Evolutionary conservation across 2,329 filamentous ascomycete genomes (phyloP).

Genomic region (Podosphaera leucotricha): DNA sequence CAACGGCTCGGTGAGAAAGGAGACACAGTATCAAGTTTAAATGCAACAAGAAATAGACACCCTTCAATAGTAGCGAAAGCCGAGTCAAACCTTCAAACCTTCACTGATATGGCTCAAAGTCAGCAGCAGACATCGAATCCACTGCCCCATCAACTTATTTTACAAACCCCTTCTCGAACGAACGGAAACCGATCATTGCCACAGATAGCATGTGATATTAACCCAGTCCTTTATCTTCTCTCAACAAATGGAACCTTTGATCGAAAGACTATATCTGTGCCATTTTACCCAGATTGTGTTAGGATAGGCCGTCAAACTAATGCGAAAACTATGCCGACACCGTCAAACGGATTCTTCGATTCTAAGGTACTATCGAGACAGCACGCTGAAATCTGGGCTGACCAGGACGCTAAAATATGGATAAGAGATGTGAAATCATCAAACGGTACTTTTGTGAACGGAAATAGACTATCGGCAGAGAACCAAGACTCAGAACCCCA

Average conservation of each 20-base stretch:
- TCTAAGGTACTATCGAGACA: slow-evolving; percentile 92
- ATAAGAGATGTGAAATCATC: slow-evolving; percentile 97
- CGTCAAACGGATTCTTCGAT: slow-evolving; percentile 86
- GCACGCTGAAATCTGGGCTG: slow-evolving; percentile 88
- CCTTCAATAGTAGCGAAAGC: slow-evolving; percentile 36
- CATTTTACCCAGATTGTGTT: slow-evolving; percentile 79
- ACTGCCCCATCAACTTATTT: slow-evolving; percentile 44
- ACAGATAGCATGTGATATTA: slow-evolving; percentile 23
- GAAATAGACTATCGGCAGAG: slow-evolving; percentile 67
- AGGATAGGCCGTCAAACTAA: slow-evolving; percentile 94
- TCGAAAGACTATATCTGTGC: slow-evolving; percentile 83
- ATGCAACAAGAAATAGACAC: slow-evolving; percentile 32
- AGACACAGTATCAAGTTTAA: slow-evolving; percentile 32
- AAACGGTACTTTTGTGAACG: slow-evolving; percentile 96
- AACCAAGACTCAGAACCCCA: slow-evolving; percentile 93
- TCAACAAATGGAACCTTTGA: slow-evolving; percentile 95
- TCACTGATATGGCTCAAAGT: slow-evolving; percentile 37
- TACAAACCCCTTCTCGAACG: slow-evolving; percentile 30
- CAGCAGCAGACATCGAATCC: slow-evolving; percentile 29
- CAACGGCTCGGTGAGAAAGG: slow-evolving; percentile 43
- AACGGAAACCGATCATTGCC: slow-evolving; percentile 28
- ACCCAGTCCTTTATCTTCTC: slow-evolving; percentile 62
- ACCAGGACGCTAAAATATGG: slow-evolving; percentile 67
- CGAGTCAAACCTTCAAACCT: slow-evolving; percentile 32
- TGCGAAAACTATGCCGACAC: slow-evolving; percentile 78